Conservation (phyloP, 108 stramenopile genomes). For the Pseudonitzschia delicatissima region DNA sequence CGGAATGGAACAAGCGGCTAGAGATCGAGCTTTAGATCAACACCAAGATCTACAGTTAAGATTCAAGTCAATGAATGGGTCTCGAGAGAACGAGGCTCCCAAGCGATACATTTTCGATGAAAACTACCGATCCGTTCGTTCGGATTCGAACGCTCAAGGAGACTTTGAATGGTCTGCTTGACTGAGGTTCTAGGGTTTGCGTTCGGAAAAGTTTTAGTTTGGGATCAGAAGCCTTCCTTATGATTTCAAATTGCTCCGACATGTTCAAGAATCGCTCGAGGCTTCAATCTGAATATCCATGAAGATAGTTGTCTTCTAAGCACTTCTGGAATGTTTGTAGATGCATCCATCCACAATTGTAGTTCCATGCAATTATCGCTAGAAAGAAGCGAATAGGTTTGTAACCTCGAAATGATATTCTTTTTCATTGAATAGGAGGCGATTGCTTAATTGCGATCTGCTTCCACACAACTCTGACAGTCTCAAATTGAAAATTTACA, state of each 20-base stretch:
- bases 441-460: slow-evolving; percentile 21
- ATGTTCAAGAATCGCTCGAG: background rate
- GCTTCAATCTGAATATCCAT: background rate
- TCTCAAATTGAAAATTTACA: slow-evolving; percentile 1
- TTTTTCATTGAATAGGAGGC: background rate
- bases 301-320: slow-evolving; percentile 2
- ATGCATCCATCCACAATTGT: slow-evolving; percentile 6
- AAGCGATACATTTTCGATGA: no score
- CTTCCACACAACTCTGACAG: background rate
- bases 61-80: no score
- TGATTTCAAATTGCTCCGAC: background rate
- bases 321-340: slow-evolving; percentile 6
- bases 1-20: no score
- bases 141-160: no score
- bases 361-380: background rate
- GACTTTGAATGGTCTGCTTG: no score
- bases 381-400: background rate
- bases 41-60: no score
- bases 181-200: no score
- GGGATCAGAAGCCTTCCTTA: no score
- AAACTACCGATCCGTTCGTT: no score
- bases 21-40: no score
- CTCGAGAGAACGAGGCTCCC: no score
- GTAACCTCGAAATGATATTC: background rate
- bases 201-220: no score